Conservation (phyloP, 148 eudicot genomes). For the Pouteria glomerata region DNA sequence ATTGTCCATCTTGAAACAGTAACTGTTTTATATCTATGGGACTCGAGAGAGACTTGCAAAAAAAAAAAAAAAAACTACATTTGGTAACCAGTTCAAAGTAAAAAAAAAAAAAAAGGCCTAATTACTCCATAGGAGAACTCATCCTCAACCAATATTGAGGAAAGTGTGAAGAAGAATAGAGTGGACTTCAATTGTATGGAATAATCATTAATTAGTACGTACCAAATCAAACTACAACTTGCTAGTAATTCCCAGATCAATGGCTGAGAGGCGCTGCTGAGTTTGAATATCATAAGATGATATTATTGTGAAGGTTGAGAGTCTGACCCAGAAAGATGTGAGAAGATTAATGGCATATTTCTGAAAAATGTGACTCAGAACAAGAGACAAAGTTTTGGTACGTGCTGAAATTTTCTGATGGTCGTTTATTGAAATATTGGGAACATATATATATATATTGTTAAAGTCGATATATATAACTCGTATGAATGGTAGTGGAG, state of each 20-base stretch:
- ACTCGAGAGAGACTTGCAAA: no score
- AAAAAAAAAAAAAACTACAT: no score
- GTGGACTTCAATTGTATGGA: neutral
- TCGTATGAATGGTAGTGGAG: neutral
- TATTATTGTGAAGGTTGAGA: no score
- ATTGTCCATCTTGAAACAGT: no score
- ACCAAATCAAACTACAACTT: neutral
- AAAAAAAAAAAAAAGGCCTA: no score
- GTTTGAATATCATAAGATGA: no score
- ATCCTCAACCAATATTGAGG: neutral
- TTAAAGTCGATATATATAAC: neutral
- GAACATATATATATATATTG: neutral
- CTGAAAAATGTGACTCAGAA: neutral
- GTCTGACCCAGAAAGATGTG: neutral
- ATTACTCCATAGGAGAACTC: neutral
- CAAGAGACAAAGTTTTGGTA: neutral
- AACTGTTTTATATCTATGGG: no score
- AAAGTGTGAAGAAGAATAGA: neutral
- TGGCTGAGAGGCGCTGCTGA: neutral
- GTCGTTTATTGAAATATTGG: neutral
- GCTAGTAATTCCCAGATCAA: neutral
- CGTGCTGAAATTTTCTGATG: neutral
- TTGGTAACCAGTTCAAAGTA: no score
- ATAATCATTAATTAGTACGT: neutral
- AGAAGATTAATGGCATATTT: neutral